Evolutionary conservation across 2,329 filamentous ascomycete species (phyloP), one percentile per base, ranked within the genome.

Genomic region (Aureobasidium sp.): DNA sequence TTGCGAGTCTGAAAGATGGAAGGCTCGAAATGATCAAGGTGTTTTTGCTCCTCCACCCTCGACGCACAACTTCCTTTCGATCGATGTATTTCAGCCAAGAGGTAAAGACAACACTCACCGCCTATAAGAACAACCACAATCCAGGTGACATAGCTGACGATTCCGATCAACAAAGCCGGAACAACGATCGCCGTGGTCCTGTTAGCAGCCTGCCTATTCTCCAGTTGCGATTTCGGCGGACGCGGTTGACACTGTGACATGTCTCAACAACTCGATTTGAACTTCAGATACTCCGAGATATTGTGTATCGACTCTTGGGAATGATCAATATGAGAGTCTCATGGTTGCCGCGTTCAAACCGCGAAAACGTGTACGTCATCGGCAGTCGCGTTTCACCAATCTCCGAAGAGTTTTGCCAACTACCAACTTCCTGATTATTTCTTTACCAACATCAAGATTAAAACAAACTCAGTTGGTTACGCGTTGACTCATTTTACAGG

Each of bases 91-190:
- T n/a, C n/a, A n/a, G n/a, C n/a, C n/a, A n/a, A n/a, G n/a, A 21
- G 8, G 6, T 1, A 39, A 36, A 25, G 1, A 39, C 37, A 54
- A 4, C 15, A 78, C 86, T 70, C 73, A 91, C 89, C 78, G 71
- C 87, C 89, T 64, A 91, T 74, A 49, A 81, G 80, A 65, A 82
- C 85, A 53, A 89, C 83, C 53, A 91, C 73, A 15, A 86, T 85
- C 75, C 88, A 96, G 37, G 85, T 88, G 25, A 83, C 83, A 73
- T 90, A 91, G 39, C 80, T 85, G 64, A 90, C 80, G 39, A 83
- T 78, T 34, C 81, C 86, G 37, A 85, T 74, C 44, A 96, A 81
- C 55, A 93, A 71, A 42, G 86, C 67, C 4, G 91, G 91, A 62
- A 96, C 85, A 61, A 88, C 74, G 63, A 87, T 81, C 57, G 86